Conservation (phyloP, 176 grass and related monocot species). For the Carex myosuroides region DNA sequence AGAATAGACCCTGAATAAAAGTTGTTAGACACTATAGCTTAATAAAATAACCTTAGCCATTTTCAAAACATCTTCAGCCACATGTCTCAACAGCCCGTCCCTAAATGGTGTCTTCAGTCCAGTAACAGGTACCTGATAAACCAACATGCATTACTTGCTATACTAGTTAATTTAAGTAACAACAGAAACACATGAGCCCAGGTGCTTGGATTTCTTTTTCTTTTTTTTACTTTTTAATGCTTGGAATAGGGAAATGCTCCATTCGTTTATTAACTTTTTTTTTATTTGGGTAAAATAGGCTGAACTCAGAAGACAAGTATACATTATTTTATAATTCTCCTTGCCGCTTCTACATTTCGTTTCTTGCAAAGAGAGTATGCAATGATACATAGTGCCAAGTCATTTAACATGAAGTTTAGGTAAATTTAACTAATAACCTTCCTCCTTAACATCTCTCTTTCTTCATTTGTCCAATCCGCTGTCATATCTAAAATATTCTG, state of each 20-base stretch:
- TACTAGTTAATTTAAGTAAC: background rate
- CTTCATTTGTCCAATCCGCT: conserved; percentile 86
- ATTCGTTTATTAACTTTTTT: background rate
- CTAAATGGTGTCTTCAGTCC: conserved; percentile 93
- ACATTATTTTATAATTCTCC: background rate
- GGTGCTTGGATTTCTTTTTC: background rate
- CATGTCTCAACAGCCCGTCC: conserved; percentile 67
- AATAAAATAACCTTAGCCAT: conserved; percentile 58
- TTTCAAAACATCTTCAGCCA: conserved; percentile 88
- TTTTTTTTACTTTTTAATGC: background rate
- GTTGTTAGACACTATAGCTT: background rate
- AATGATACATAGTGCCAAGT: background rate
- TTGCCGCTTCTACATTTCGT: background rate
- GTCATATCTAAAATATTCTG: conserved; percentile 85
- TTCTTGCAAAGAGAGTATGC: background rate
- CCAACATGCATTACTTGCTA: conserved; percentile 8
- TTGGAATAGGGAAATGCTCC: background rate
- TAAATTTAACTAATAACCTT: conserved; percentile 41
- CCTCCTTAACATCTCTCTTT: conserved; percentile 76
- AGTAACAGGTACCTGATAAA: conserved; percentile 63
- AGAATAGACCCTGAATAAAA: background rate
- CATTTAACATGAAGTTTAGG: background rate
- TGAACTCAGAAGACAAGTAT: background rate
- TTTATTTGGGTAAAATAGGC: background rate
- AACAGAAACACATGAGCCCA: background rate